Evolutionary conservation across 1,284 basidiomycete species (phyloP).

Genomic region (Apiotrichum brassicae): DNA sequence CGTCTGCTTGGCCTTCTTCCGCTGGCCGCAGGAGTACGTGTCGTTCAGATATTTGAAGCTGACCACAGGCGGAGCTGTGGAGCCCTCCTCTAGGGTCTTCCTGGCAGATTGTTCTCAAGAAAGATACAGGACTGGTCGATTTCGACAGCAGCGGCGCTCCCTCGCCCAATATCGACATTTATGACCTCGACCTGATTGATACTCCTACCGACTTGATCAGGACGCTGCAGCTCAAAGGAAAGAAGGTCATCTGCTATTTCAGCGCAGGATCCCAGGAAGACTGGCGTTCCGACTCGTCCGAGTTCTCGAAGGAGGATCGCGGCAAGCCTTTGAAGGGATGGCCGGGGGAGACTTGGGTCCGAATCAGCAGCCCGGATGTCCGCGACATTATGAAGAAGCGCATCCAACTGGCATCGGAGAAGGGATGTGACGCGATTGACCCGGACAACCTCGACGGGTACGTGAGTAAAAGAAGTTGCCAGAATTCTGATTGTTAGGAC

Average conservation of each 20-base stretch:
- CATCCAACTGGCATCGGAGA: conserved; percentile 26
- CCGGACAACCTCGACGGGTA: conserved; percentile 40
- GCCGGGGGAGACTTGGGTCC: conserved; percentile 6
- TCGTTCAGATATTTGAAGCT: too few species aligned
- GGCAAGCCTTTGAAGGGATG: conserved; percentile 3
- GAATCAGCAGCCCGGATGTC: background rate
- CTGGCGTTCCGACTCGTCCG: conserved; percentile 6
- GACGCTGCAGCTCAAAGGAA: conserved; percentile 20
- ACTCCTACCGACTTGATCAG: background rate
- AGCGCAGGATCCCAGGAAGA: conserved; percentile 35
- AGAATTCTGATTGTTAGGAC: background rate
- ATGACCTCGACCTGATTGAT: conserved; percentile 10
- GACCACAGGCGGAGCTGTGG: background rate
- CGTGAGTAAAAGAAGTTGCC: conserved; percentile 6
- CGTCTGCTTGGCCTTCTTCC: background rate
- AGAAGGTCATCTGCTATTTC: conserved; percentile 45
- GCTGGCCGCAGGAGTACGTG: too few species aligned
- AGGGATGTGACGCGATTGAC: conserved; percentile 44
- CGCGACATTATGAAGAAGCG: conserved; percentile 11
- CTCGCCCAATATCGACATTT: conserved; percentile 3
- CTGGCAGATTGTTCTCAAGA: background rate
- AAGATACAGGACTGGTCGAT: background rate
- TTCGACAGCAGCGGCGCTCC: background rate
- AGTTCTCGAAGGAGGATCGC: background rate
- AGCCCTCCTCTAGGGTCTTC: background rate